phyloP scores from a whole-genome alignment of 345 rosid genomes.

The Salix udensis region DNA sequence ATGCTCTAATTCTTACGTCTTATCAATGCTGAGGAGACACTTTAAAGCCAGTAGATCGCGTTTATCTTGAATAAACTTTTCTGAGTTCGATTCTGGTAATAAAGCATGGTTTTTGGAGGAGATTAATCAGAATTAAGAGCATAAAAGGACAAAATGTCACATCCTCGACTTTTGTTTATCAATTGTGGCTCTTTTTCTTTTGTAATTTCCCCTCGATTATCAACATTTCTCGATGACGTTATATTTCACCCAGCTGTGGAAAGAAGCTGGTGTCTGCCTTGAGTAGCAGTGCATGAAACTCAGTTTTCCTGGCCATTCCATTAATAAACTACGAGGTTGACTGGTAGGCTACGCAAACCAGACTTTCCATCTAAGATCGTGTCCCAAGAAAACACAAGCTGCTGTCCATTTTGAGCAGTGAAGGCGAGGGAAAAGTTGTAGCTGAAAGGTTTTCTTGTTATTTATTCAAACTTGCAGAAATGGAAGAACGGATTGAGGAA shows the following conservation, averaged over 20 bases:
- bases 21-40: neutral
- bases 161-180: neutral
- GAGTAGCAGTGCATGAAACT: neutral
- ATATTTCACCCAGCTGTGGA: neutral
- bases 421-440: neutral
- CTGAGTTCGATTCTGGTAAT: slow-evolving; percentile 28
- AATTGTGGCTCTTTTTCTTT: no score
- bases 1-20: slow-evolving; percentile 3
- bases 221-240: neutral
- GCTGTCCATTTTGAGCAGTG: neutral
- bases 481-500: neutral
- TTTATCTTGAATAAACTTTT: neutral
- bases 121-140: slow-evolving; percentile 7
- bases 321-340: neutral
- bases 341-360: neutral
- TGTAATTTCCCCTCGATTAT: neutral
- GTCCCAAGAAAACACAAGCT: neutral
- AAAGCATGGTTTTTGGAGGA: slow-evolving; percentile 32
- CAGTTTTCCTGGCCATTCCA: neutral
- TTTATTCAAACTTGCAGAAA: neutral
- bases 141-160: slow-evolving; percentile 38
- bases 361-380: neutral
- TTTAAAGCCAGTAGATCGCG: slow-evolving; percentile 5
- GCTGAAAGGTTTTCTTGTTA: neutral
- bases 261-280: neutral